phyloP scores from a whole-genome alignment of 768 basidiomycete species.

The Pulveroboletus sp. region DNA sequence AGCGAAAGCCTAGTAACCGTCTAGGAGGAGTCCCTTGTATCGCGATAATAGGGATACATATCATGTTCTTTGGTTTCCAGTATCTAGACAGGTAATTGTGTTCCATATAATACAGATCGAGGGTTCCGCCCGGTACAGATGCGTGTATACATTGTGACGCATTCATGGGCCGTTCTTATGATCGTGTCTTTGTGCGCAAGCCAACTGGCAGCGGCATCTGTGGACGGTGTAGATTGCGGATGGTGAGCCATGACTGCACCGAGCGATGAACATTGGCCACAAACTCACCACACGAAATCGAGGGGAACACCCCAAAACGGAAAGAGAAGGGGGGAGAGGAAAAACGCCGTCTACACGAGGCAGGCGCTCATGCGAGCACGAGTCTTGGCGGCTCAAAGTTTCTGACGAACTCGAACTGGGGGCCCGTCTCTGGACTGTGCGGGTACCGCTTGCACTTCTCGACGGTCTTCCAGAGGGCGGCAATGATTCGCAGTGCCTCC shows the following conservation, averaged over 20 bases:
- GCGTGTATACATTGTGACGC: constrained; percentile 28
- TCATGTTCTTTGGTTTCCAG: constrained; percentile 3
- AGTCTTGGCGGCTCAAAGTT: constrained; percentile 41
- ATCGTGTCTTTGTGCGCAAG: not conserved
- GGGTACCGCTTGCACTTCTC: constrained; percentile 75
- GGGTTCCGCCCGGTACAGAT: constrained; percentile 18
- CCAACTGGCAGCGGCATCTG: not conserved
- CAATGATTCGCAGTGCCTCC: constrained; percentile 62
- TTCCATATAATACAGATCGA: not conserved
- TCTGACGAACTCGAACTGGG: constrained; percentile 71
- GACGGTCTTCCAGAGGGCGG: constrained; percentile 65
- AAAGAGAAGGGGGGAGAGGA: not conserved
- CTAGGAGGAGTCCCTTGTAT: constrained; percentile 2
- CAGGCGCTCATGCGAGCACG: constrained; percentile 10
- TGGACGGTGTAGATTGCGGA: not conserved
- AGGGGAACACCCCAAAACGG: not conserved
- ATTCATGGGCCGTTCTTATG: constrained; percentile 12
- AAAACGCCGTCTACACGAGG: not conserved
- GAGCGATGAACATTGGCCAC: no score
- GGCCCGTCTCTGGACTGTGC: constrained; percentile 74
- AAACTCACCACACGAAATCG: no score
- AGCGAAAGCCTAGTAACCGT: not conserved
- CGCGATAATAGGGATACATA: constrained; percentile 23
- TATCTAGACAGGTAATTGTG: not conserved
- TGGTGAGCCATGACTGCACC: not conserved